Evolutionary conservation across 345 rosid species (phyloP).

Genomic region (Aquilaria malaccensis): DNA sequence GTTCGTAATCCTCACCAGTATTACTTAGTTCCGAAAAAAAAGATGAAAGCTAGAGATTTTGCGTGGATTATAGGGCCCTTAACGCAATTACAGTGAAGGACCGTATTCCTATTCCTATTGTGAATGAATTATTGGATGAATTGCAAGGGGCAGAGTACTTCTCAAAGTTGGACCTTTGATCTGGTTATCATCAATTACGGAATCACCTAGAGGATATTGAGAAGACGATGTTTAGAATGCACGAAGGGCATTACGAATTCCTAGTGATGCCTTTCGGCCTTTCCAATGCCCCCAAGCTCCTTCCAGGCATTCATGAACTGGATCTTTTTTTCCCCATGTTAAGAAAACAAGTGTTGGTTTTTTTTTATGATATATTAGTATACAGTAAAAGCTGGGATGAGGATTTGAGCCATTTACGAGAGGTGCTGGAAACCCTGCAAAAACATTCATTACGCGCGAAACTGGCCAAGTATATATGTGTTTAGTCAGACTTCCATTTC

Average conservation of each 20-base stretch:
- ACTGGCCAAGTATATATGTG: neutral
- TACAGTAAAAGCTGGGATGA: too few species aligned
- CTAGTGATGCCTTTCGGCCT: neutral
- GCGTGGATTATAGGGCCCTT: neutral
- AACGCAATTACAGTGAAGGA: neutral
- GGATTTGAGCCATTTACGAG: neutral
- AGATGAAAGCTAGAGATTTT: too few species aligned
- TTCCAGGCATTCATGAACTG: neutral
- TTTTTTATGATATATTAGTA: neutral
- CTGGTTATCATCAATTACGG: neutral
- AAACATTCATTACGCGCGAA: neutral
- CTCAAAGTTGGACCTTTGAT: neutral
- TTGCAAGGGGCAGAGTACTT: neutral
- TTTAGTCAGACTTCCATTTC: neutral
- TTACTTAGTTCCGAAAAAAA: too few species aligned
- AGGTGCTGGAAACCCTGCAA: neutral
- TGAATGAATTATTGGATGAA: neutral
- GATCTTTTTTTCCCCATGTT: neutral
- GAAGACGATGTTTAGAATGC: neutral
- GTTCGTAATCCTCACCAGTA: too few species aligned
- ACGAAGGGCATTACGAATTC: neutral
- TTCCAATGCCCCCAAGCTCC: neutral
- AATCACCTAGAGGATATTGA: neutral
- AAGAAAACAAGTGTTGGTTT: neutral
- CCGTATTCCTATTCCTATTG: neutral